Percentiles rank a stretch among this genome's conserved stretches.
Evolutionary conservation across 1,139 yeast genomes (phyloP).

Genomic region (Candida glucosophila): DNA sequence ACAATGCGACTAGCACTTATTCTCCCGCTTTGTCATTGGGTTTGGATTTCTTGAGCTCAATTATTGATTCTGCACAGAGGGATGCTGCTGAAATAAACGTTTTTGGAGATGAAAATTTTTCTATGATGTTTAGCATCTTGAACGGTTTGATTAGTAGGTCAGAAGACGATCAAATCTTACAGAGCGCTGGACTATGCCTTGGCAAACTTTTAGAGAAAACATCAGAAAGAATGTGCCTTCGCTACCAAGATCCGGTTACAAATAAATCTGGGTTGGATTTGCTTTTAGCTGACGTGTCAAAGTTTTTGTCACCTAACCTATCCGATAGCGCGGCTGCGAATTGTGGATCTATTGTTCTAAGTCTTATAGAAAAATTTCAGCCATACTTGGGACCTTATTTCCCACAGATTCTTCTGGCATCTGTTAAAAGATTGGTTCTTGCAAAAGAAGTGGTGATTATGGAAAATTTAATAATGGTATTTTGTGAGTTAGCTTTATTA

Average conservation of each 20-base stretch:
- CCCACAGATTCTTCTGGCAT: conserved; percentile 60
- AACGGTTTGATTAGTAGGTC: conserved; percentile 44
- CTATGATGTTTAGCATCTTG: conserved; percentile 43
- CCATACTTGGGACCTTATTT: conserved; percentile 43
- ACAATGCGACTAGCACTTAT: conserved; percentile 24
- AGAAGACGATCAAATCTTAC: conserved; percentile 72
- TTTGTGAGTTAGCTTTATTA: conserved; percentile 59
- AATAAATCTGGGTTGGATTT: conserved; percentile 44
- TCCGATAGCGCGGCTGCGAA: conserved; percentile 76
- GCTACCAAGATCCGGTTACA: conserved; percentile 28
- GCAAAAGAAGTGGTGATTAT: conserved; percentile 67
- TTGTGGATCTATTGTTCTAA: conserved; percentile 60
- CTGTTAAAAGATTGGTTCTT: conserved; percentile 53
- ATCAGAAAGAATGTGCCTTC: conserved; percentile 29
- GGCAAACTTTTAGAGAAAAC: conserved; percentile 52
- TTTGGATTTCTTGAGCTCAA: conserved; percentile 55
- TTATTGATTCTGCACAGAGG: conserved; percentile 40
- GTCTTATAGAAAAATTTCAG: conserved; percentile 55
- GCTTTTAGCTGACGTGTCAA: conserved; percentile 55
- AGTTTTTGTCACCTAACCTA: conserved; percentile 60
- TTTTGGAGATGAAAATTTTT: conserved; percentile 42
- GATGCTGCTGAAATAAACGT: conserved; percentile 21
- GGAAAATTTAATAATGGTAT: conserved; percentile 68
- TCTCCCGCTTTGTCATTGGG: conserved; percentile 57
- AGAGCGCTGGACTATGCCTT: conserved; percentile 69